Evolutionary conservation across 768 basidiomycete genomes (phyloP), one percentile per base, ranked within the genome.

Genomic region (Lyophyllum atratum): DNA sequence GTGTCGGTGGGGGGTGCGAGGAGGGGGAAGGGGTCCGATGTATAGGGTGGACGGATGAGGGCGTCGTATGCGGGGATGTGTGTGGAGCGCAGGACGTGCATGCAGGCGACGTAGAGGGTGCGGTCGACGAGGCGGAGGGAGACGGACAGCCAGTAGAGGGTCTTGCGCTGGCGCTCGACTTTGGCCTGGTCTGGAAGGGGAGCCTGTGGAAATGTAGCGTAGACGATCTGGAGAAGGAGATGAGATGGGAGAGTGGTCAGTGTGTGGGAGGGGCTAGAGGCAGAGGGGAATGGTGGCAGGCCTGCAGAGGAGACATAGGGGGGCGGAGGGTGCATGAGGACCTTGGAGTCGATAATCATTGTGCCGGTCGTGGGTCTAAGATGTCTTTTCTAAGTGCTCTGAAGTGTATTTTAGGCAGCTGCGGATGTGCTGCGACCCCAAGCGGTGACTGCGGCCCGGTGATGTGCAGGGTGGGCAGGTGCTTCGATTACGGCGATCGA

Each of bases 21-120:
- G 52, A 78, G 70, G 0, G 90, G 90, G 72, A 92, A 93, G 0
- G 92, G 90, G 61, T 94, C 90, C 44, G 87, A 87, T 4, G 87
- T 76, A 71, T 93, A 92, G 0, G 89, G 89, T 0, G 77, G 66
- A 24, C 85, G 82, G 58, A 94, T 77, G 45, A 87, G 79, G 15
- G 77, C 73, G 22, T 73, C 71, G 66, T 93, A 94, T 0, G 82
- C 74, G 6, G 85, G 81, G 42, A 93, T 75, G 69, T 92, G 92
- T 0, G 85, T 84, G 0, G 87, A 88, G 34, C 92, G 83, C 4
- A 94, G 79, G 58, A 93, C 81, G 62, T 92, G 85, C 90, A 92
- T 93, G 71, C 82, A 90, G 12, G 90, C 88, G n/a, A 86, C 78
- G 69, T 90, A 93, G 53, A 92, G 74, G 4, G 82, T 72, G 5